Base-by-base conservation (phyloP, 2,329 filamentous ascomycete genomes). In the Aspergillus ustus region DNA sequence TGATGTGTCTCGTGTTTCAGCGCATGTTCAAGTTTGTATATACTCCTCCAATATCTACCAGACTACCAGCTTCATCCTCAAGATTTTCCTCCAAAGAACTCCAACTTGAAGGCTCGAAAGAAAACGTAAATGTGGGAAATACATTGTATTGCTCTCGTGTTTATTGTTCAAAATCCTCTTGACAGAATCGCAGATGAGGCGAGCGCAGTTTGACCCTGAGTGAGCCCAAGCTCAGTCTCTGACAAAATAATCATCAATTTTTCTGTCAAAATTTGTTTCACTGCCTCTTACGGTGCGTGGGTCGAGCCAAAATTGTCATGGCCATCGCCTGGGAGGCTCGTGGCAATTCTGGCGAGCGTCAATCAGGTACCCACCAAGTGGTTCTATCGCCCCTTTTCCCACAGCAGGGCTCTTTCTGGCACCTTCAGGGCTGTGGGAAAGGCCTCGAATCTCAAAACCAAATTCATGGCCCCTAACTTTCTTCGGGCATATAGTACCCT, bases 221-320 rank as follows among this genome's bases (percentile, higher is more conserved):
- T 11, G 6, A 40, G 34, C 34, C 15, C 34, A 15, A 1, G 34
- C 34, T 40, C 11, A 13, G 34, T 15, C 25, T 57, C 45, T 43
- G 34, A 57, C 45, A 29, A 25, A 56, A 40, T 40, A 37, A 50
- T 43, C 19, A 25, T 25, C n/a, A 20, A 40, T 40, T 19, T 52
- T 50, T 17, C 29, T 57, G 19, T 43, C 45, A 45, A 50, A 51
- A 45, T 58, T 17, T 58, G 55, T 58, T 58, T 58, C 55, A 52
- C 34, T 58, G 51, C 55, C 55, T 58, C 46, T 34, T 58, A 7
- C 15, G n/a, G 28, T 45, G 55, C 31, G 51, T 57, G 55, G 55
- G 55, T 51, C 55, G 20, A 52, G 40, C 22, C 48, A 52, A 44
- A 43, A 57, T 57, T 51, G 34, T 40, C 34, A 40, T 15, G 15